Base-by-base conservation (phyloP, 2,329 filamentous ascomycete species). In the Arthrobotrys entomopaga region DNA sequence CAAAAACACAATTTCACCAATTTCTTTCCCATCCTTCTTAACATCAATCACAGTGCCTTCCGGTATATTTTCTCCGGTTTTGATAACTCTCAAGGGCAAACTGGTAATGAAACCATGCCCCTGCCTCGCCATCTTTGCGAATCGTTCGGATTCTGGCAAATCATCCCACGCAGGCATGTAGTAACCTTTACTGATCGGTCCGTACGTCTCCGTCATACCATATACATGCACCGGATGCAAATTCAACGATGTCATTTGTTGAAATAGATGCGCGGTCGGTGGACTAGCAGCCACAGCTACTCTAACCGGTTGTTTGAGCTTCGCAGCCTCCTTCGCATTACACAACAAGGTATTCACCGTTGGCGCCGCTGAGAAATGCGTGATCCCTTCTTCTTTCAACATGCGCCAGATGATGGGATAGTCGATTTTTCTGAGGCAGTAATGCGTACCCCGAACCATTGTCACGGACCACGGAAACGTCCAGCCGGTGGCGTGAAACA, bases 291-390 rank as follows among this genome's bases (percentile, higher is more conserved):
- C 95, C 2, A 99, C 95, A 0, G 93, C 97, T 4, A 99, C 95
- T 15, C 88, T 86, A 8, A 98, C 93, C 0, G 89, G 87, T 0
- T 87, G 82, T 0, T 88, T 84, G 0, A 99, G 84, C 54, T 82
- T 86, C 77, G 86, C 87, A 1, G 95, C 94, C 81, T 93, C 89
- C 46, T 89, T 86, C 2, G 91, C 87, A 11, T 90, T 90, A 80
- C 95, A 97, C 1, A 99, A 87, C 0, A 98, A 83, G 0, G 94
- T 99, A 81, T 98, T 98, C 60, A 99, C 95, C 0, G 95, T 99
- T 0, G 95, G 95, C 0, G 94, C 95, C 0, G 94, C 94, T 80
- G 94, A 96, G 83, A 96, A 98, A 82, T 99, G 95, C 0, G 93
- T 98, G 76, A 99, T 90, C 5, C 87, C 85, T 81, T 98, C 91